These are phyloP conservation scores for Sphagnum fallax DNA, from an alignment of 228 moss, liverwort and hornwort genomes.

Conservation along the genomic window DNA sequence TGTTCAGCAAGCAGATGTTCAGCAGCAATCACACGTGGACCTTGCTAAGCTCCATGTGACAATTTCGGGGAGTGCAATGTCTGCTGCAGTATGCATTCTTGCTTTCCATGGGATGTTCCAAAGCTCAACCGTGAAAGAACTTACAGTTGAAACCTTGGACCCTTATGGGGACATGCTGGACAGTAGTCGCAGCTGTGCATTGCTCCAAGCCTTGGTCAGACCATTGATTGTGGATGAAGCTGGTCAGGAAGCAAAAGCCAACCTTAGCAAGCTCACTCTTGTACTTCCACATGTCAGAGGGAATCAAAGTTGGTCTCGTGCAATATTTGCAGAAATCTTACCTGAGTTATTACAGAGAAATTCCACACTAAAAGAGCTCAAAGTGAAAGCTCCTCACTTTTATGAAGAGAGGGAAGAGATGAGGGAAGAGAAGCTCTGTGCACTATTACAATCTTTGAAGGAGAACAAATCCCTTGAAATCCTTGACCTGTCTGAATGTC, in stretches of 20 bases:
- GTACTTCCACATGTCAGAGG: too few species aligned
- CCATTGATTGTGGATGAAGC: not conserved
- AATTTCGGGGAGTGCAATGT: too few species aligned
- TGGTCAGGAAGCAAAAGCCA: not conserved
- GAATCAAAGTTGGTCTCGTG: too few species aligned
- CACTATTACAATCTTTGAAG: not conserved
- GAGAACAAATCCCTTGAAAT: not conserved
- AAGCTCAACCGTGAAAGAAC: not conserved
- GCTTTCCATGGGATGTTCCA: too few species aligned
- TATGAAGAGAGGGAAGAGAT: too few species aligned
- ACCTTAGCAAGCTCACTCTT: not conserved
- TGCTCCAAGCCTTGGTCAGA: not conserved
- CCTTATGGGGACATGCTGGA: not conserved
- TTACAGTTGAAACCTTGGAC: not conserved
- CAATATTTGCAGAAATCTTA: too few species aligned
- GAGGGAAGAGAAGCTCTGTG: not conserved
- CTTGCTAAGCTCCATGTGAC: too few species aligned
- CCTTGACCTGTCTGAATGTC: not conserved
- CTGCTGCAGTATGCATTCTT: too few species aligned
- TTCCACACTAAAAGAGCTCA: constrained; percentile 1
- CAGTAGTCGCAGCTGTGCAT: not conserved
- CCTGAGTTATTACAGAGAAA: not conserved
- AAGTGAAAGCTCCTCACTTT: too few species aligned
- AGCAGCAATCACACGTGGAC: too few species aligned
- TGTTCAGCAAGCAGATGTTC: too few species aligned